Conservation (phyloP, 176 grass and related monocot genomes). For the Zoysia japonica region DNA sequence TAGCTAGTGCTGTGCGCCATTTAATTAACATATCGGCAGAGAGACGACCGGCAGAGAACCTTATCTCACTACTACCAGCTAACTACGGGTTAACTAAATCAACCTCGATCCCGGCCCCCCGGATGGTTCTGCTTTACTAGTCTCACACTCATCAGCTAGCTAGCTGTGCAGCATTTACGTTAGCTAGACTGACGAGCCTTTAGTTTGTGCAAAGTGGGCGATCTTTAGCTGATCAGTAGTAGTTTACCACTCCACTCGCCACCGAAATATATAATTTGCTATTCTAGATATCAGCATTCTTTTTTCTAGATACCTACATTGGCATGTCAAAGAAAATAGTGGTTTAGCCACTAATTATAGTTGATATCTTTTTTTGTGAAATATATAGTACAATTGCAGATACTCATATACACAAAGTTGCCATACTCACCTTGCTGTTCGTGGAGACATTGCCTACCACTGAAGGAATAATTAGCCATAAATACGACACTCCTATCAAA, state of each 20-base stretch:
- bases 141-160: background rate
- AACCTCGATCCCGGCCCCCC: background rate
- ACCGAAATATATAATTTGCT: background rate
- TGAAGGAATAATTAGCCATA: no score
- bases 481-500: no score
- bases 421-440: no score
- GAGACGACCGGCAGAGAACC: conserved; percentile 27
- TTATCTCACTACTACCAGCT: conserved; percentile 39
- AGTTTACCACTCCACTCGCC: background rate
- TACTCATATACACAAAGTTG: no score
- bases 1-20: conserved; percentile 14
- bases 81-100: conserved; percentile 28
- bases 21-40: conserved; percentile 51
- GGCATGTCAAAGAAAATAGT: background rate
- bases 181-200: background rate
- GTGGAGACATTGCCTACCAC: no score
- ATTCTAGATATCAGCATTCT: background rate
- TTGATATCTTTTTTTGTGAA: background rate
- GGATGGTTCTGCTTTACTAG: background rate
- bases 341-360: background rate
- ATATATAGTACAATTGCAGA: no score
- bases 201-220: conserved; percentile 29
- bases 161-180: conserved; percentile 44
- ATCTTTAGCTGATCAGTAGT: conserved; percentile 3
- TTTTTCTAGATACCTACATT: background rate